Percentiles rank a stretch among this genome's conserved stretches.
These are phyloP conservation scores for Trichoderma atrobrunneum DNA, from an alignment of 2,329 filamentous ascomycete species.

Conservation along the genomic window DNA sequence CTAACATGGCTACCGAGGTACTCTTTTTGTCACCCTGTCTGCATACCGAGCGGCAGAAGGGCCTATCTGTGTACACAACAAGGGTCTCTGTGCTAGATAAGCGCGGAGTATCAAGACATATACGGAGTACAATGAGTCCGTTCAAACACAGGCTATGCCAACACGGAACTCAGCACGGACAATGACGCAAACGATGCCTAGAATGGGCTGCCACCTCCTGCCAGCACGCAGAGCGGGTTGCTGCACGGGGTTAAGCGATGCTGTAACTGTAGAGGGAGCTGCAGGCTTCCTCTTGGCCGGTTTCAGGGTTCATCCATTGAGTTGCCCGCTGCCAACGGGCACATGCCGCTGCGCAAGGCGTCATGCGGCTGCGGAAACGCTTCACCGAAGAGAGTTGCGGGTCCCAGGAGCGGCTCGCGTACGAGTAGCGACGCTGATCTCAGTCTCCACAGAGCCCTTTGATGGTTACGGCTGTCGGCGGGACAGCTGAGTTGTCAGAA, in stretches of 20 bases:
- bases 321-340: background rate
- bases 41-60: background rate
- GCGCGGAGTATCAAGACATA: background rate
- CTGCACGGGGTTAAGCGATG: background rate
- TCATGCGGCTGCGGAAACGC: background rate
- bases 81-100: background rate
- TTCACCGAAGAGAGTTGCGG: background rate
- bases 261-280: background rate
- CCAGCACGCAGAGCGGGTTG: background rate
- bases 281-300: conserved; percentile 12
- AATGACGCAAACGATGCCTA: background rate
- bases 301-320: background rate
- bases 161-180: background rate
- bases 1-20: background rate
- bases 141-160: background rate
- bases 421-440: background rate
- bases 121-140: background rate
- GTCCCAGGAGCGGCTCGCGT: background rate
- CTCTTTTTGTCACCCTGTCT: background rate
- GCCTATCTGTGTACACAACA: background rate
- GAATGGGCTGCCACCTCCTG: background rate
- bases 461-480: background rate
- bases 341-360: conserved; percentile 2
- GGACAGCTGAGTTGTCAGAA: background rate
- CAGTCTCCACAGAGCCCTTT: background rate